A percentile compares a stretch with the other conserved stretches of the same genome.
phyloP scores from a whole-genome alignment of 2,329 filamentous ascomycete genomes.

The Chaetomium olivaceum region DNA sequence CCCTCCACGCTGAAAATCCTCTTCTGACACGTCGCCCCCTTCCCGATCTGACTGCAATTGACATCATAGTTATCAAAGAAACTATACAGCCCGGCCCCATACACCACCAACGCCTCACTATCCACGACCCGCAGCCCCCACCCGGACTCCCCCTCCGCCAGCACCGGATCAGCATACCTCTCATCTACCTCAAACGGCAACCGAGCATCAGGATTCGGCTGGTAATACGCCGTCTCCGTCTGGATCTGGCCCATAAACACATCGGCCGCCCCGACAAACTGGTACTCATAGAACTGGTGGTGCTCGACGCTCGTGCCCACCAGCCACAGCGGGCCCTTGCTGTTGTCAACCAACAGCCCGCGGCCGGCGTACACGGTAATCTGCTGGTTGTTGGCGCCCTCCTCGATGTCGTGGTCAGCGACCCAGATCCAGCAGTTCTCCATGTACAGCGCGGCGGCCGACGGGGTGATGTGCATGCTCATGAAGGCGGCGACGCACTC shows the following conservation, averaged over 20 bases:
- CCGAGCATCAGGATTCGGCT: constrained; percentile 57
- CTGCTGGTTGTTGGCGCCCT: constrained; percentile 33
- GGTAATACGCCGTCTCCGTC: constrained; percentile 68
- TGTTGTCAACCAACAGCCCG: constrained; percentile 42
- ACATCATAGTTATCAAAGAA: constrained; percentile 61
- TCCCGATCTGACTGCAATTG: constrained; percentile 40
- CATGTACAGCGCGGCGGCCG: constrained; percentile 40
- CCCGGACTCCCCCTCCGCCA: constrained; percentile 45
- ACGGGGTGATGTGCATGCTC: constrained; percentile 42
- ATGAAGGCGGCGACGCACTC: constrained; percentile 44
- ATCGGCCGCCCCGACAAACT: constrained; percentile 57
- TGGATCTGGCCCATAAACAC: constrained; percentile 63
- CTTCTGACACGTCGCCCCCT: constrained; percentile 44
- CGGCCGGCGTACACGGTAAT: constrained; percentile 39
- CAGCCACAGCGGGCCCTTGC: constrained; percentile 52
- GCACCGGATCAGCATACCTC: constrained; percentile 50
- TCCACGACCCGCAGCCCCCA: constrained; percentile 64
- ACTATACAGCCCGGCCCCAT: constrained; percentile 62
- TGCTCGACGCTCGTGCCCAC: constrained; percentile 63
- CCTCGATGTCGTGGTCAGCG: constrained; percentile 37
- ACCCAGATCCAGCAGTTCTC: constrained; percentile 46
- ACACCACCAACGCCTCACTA: constrained; percentile 52
- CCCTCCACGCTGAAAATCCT: constrained; percentile 44
- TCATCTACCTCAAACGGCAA: constrained; percentile 50
- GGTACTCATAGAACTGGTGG: constrained; percentile 63